Percentiles rank a stretch among this genome's conserved stretches.
Conservation (phyloP, 1,139 yeast species). For the Blastobotrys proliferans region DNA sequence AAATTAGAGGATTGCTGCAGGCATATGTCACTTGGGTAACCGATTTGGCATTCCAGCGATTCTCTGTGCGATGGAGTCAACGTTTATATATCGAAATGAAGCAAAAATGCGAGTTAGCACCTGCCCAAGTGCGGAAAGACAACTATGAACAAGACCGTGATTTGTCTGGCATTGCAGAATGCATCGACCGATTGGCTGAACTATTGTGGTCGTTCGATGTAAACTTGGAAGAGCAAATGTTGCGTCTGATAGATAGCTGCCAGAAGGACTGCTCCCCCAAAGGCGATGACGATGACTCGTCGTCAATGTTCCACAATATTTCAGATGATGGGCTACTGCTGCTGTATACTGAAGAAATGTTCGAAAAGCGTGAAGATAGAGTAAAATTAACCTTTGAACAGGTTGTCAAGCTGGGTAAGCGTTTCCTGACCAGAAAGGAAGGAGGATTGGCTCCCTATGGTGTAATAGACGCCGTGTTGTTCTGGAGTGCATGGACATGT, state of each 20-base stretch:
- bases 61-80: slow-evolving; percentile 32
- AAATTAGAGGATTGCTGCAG: slow-evolving; percentile 42
- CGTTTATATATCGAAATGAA: slow-evolving; percentile 32
- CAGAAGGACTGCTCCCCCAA: slow-evolving; percentile 5
- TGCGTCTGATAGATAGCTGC: slow-evolving; percentile 12
- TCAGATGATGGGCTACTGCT: slow-evolving; percentile 34
- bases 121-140: slow-evolving; percentile 19
- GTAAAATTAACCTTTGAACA: slow-evolving; percentile 23
- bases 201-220: slow-evolving; percentile 62
- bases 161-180: slow-evolving; percentile 31
- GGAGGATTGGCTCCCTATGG: slow-evolving; percentile 38
- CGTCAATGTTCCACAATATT: slow-evolving; percentile 20
- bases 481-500: slow-evolving; percentile 43
- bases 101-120: slow-evolving; percentile 23
- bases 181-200: slow-evolving; percentile 47
- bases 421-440: slow-evolving; percentile 23
- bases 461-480: slow-evolving; percentile 39
- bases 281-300: slow-evolving; percentile 9
- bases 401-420: slow-evolving; percentile 23
- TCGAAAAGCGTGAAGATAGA: slow-evolving; percentile 23
- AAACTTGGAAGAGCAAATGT: slow-evolving; percentile 42
- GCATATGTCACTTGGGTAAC: slow-evolving; percentile 45
- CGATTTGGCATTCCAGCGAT: slow-evolving; percentile 38
- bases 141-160: slow-evolving; percentile 24
- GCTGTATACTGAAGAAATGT: slow-evolving; percentile 33